These are phyloP conservation scores for Xylariaceae sp. DNA, from an alignment of 2,329 filamentous ascomycete species.

Conservation along the genomic window DNA sequence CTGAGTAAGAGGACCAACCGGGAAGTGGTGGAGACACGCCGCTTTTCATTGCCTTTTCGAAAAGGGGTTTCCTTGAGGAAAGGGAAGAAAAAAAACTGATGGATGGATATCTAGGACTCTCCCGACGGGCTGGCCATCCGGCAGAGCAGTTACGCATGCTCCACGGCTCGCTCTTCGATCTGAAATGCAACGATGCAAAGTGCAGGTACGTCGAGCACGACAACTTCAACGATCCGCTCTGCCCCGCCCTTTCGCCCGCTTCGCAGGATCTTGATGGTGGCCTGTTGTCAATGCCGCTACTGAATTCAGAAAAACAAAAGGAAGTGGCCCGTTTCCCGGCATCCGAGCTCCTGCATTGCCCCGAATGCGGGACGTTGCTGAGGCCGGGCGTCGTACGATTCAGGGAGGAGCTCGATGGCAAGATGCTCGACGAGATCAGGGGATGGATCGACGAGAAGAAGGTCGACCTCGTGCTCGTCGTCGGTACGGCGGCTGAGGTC, in stretches of 20 bases:
- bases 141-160: conserved; percentile 71
- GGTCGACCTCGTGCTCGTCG: conserved; percentile 82
- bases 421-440: conserved; percentile 67
- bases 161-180: conserved; percentile 80
- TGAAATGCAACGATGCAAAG: conserved; percentile 71
- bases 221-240: conserved; percentile 79
- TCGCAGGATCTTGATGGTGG: conserved; percentile 53
- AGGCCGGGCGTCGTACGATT: conserved; percentile 88
- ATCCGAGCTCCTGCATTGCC: conserved; percentile 74
- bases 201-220: conserved; percentile 71
- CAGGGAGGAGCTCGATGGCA: conserved; percentile 69
- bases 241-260: conserved; percentile 73
- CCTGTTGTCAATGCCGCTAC: conserved; percentile 49
- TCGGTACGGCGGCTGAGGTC: conserved; percentile 80
- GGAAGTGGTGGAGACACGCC: too few relatives aligned
- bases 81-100: too few relatives aligned
- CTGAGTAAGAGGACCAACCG: too few relatives aligned
- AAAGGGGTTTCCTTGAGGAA: too few relatives aligned
- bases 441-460: conserved; percentile 63
- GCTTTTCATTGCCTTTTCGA: not conserved
- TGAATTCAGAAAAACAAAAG: conserved; percentile 52
- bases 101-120: conserved; percentile 62
- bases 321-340: conserved; percentile 51
- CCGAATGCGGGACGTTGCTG: conserved; percentile 67
- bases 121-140: conserved; percentile 74